These are phyloP conservation scores for Chloromonas sp. DNA, from an alignment of 163 green algal genomes.

Conservation along the genomic window DNA sequence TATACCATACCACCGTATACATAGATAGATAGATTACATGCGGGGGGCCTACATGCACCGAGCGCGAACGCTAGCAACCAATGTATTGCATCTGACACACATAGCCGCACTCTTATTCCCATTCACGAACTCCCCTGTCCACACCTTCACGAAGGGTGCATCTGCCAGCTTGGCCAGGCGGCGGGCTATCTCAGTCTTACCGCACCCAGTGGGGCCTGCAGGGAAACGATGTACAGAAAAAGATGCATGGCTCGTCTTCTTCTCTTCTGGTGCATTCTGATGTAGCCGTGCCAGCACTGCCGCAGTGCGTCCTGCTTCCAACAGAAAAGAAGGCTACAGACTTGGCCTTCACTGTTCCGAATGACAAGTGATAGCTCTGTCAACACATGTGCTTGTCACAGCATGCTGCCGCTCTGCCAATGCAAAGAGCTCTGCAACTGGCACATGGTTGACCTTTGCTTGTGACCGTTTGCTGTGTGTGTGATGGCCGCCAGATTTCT, in stretches of 20 bases:
- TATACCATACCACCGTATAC: neutral
- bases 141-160: slow-evolving; percentile 94
- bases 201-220: slow-evolving; percentile 76
- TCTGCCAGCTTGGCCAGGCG: slow-evolving; percentile 90
- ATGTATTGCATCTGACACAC: neutral
- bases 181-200: slow-evolving; percentile 96
- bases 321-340: too few relatives aligned
- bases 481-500: too few relatives aligned
- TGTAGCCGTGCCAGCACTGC: too few relatives aligned
- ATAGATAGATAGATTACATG: neutral
- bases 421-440: too few relatives aligned
- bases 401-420: neutral
- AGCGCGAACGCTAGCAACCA: too few relatives aligned
- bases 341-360: too few relatives aligned
- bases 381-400: neutral
- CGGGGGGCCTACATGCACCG: too few relatives aligned
- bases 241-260: neutral
- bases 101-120: neutral
- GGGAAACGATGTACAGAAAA: neutral
- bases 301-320: too few relatives aligned
- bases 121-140: neutral
- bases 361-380: neutral
- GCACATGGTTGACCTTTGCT: too few relatives aligned
- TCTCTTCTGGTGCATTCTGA: neutral
- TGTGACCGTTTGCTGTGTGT: too few relatives aligned